A percentile compares a stretch with the other conserved stretches of the same genome.
Evolutionary conservation across 148 eudicot species (phyloP).

Genomic region (Camellia granthamiana): DNA sequence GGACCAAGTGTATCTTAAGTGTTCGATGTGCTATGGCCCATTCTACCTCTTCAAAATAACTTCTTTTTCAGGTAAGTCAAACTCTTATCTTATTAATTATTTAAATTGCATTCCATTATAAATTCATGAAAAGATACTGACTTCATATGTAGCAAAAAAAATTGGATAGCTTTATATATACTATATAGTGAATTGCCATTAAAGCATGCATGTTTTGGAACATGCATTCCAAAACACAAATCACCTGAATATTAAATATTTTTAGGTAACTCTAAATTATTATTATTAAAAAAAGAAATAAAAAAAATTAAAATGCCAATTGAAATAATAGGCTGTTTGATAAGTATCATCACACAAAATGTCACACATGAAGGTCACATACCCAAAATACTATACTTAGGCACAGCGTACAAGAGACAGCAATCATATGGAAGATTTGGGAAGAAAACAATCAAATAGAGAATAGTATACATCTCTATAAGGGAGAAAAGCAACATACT

Average conservation of each 20-base stretch:
- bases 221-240: not conserved
- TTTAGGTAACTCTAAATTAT: not conserved
- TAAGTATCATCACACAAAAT: too few species aligned
- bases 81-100: not conserved
- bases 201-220: not conserved
- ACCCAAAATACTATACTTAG: not conserved
- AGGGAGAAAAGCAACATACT: constrained; percentile 43
- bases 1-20: not conserved
- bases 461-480: constrained; percentile 7
- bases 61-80: not conserved
- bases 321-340: too few species aligned
- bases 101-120: not conserved
- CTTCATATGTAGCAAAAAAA: too few species aligned
- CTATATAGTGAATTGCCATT: not conserved
- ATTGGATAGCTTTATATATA: not conserved
- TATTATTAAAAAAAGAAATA: not conserved
- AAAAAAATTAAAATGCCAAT: too few species aligned
- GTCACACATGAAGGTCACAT: not conserved
- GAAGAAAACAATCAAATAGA: not conserved
- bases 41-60: too few species aligned
- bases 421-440: not conserved
- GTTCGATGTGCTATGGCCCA: not conserved
- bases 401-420: not conserved
- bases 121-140: not conserved
- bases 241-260: not conserved